These are phyloP conservation scores for Hamamelis virginiana DNA, from an alignment of 164 flowering plant species.

Conservation along the genomic window DNA sequence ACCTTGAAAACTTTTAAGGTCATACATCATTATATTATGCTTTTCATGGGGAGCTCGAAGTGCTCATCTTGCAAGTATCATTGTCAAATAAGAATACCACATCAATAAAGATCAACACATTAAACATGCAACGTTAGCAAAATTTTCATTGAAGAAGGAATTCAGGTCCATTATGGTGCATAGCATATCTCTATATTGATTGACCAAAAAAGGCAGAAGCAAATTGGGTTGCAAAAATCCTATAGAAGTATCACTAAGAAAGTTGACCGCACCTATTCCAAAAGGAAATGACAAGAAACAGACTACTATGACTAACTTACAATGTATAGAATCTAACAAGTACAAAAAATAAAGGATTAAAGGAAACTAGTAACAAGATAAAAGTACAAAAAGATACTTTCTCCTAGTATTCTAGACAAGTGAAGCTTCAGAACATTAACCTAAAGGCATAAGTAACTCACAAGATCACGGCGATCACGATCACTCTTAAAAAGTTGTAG, in stretches of 20 bases:
- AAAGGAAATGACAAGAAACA: neutral
- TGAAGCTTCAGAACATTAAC: neutral
- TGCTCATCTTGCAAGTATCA: neutral
- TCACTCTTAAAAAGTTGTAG: constrained; percentile 84
- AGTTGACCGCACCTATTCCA: neutral
- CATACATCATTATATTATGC: neutral
- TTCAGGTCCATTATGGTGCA: neutral
- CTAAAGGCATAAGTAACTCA: constrained; percentile 39
- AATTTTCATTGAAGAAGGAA: neutral
- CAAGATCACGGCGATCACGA: constrained; percentile 98
- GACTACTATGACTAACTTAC: neutral
- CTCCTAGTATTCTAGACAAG: neutral
- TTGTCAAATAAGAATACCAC: neutral
- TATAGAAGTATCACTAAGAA: neutral
- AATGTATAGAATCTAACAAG: neutral
- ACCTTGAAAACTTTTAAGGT: neutral
- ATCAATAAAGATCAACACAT: neutral
- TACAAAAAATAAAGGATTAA: neutral
- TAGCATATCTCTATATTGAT: neutral
- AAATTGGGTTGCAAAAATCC: neutral
- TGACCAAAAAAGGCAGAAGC: neutral
- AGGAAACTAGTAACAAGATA: neutral
- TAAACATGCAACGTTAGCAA: neutral
- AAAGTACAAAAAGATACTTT: neutral
- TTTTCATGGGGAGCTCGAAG: neutral